Base-by-base conservation (phyloP, 2,329 filamentous ascomycete species). In the Xenoacremonium recifei region DNA sequence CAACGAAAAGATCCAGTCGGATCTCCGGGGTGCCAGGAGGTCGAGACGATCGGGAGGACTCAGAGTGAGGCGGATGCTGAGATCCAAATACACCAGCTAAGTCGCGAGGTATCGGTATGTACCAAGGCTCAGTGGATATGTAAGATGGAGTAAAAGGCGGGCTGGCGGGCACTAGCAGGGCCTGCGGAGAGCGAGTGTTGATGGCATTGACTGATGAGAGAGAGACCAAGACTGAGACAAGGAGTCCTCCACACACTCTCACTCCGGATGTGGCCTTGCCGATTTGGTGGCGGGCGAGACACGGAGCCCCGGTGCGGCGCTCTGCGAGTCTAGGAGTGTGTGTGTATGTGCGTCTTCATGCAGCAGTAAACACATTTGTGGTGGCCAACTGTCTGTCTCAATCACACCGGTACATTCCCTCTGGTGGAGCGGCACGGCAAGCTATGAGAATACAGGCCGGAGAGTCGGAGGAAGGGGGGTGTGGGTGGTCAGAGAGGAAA, bases 391-490 rank as follows among this genome's bases (percentile, higher is more conserved):
- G n/a, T n/a, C 35, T 27, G 32, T 44, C 35, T 39, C 42, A 44
- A 31, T 31, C 41, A 21, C 39, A 35, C 29, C 19, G 29, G 37
- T 27, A 29, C 38, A 44, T 42, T 39, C 37, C 33, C 21, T 36
- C 18, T 23, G 33, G 37, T 37, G 33, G 33, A 32, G 35, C n/a
- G 33, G 34, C 25, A 32, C 17, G 23, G 23, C 9, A 27, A 27
- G 13, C 23, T 7, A 27, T 9, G 9, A 13, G 23, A 27, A 13
- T 13, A 27, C 13, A 27, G 13, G 13, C 7, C 9, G 9, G 13
- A 27, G 13, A 27, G 23, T 27, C 13, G 13, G 13, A 27, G 23
- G 23, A 27, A 27, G 23, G 13, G n/a, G n/a, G 23, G 13, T 27
- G 23, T 13, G 13, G 23, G 23, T 7, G 9, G 23, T 13, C 7